Evolutionary conservation across 441 rosid species (phyloP), one percentile per base, ranked within the genome.

Genomic region (Brassica hybrid): DNA sequence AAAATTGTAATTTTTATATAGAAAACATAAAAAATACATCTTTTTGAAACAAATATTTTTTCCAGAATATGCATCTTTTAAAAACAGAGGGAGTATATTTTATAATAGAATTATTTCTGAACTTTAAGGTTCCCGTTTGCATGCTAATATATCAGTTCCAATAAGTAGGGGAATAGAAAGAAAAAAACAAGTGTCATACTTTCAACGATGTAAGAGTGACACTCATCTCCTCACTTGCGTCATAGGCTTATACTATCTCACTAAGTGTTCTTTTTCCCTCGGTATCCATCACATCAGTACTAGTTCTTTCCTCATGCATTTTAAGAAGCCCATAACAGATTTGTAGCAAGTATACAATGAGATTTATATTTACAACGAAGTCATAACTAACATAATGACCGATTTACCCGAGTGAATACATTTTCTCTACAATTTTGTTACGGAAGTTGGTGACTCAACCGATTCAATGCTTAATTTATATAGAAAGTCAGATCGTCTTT

Each of bases 131-230:
- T 64, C 8, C 25, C 25, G 25, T 10, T 34, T 64, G 11, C 27
- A 54, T 18, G 14, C 6, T 59, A 62, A 14, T 38, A 58, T 25
- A 76, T 30, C 30, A 65, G 30, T 72, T 78, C 77, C 77, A 73
- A 66, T 58, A 78, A 66, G 81, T 30, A 78, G 50, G 74, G 81
- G 69, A 8, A 36, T 61, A 27, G 18, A 59, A 27, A 27, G 16
- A 43, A 59, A 45, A 59, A 45, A 7, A 67, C 73, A 72, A 67
- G 64, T 66, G 81, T 78, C 76, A 7, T 12, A 59, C 41, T 7
- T 30, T 21, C 75, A 30, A 19, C 23, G 12, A 52, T 57, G 56
- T 6, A 23, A 34, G 50, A 63, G 67, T 19, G 67, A 72, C 72
- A 71, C 80, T 1, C 60, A 77, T 43, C 75, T 65, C 75, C 38